Evolutionary conservation across 306 rosid genomes (phyloP), one percentile per base, ranked within the genome.

Genomic region (Cucurbita argyrosperma): DNA sequence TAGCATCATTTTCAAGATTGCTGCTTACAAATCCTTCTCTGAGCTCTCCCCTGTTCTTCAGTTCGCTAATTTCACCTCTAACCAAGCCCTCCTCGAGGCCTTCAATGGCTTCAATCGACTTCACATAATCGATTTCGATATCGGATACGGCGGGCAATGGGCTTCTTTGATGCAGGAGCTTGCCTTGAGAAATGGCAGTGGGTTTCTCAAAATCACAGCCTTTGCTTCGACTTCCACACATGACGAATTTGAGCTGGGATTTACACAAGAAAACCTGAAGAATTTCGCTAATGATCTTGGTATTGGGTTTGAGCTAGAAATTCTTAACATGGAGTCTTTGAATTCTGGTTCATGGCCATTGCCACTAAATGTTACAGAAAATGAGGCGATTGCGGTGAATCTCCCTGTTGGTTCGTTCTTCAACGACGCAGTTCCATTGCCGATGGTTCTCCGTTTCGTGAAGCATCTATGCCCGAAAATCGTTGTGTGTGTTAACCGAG

Each of bases 131-230:
- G 98, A 93, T 77, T 90, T 93, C 52, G 98, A 90, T 77, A 87
- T 93, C 51, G 97, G 97, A 8, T 87, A 90, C 64, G 98, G 98
- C 35, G 98, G 89, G 10, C 98, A 93, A 76, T 90, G 93, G 98
- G 87, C 98, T 74, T 93, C 98, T 54, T 83, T 93, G 62, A 90
- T 93, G 90, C 94, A 89, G 64, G 98, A 93, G 79, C 78, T 90
- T 8, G 94, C 94, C 51, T 78, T 88, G 55, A 84, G 90, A 70
- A 90, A 81, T 76, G 84, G 83, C 1, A 83, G 87, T 67, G 72
- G 35, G 49, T 80, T 83, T 79, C 87, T 93, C 37, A 90, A 84
- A 78, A 87, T 93, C 80, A 93, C 96, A 51, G 96, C 96, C 23
- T 84, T 93, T 77, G 90, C 83, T 9, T 83, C 90, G 13, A 76